Evolutionary conservation across 2,329 filamentous ascomycete species (phyloP), one percentile per base, ranked within the genome.

Genomic region (Malbranchea cinnamomea): DNA sequence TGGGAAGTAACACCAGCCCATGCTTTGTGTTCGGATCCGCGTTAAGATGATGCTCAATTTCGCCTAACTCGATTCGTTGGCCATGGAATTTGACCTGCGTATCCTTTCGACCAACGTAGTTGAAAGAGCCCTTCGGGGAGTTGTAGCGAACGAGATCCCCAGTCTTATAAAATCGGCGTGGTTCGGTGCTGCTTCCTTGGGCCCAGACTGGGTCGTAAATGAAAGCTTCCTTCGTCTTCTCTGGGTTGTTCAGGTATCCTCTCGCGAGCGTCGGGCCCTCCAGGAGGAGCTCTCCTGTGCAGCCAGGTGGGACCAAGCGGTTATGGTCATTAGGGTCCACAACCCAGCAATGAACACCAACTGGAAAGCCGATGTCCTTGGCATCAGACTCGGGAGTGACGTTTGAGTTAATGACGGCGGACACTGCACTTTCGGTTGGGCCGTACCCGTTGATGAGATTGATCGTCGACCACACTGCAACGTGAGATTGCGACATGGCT

Each of bases 81-180:
- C 78, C 79, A 7, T 65, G 60, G 16, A 79, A 53, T 50, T 81
- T 80, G 32, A 77, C 67, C 47, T 75, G 74, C n/a, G 66, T 66
- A 41, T 79, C 75, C 40, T 72, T 74, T 28, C 76, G 62, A 10
- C 73, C 72, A 22, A 74, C 35, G 36, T 52, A 56, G 8, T 44
- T 48, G n/a, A 56, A 37, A 2, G 51, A 46, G 15, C 53, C 53
- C 22, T 38, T 34, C 14, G 53, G 47, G 1, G 48, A 49, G 24
- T 53, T 56, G 27, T 54, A 54, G 18, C 52, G 44, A 32, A 52
- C 54, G 29, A 58, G 32, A 35, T 58, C 54, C 5, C 54, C 54
- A 7, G 54, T 57, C 36, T 56, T 55, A 38, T 58, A 58, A 19
- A 57, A 49, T 36, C 53, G 44, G 23, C 52, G 46, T 15, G 39